Base-by-base conservation (phyloP, 148 eudicot species). In the Talinum fruticosum region DNA sequence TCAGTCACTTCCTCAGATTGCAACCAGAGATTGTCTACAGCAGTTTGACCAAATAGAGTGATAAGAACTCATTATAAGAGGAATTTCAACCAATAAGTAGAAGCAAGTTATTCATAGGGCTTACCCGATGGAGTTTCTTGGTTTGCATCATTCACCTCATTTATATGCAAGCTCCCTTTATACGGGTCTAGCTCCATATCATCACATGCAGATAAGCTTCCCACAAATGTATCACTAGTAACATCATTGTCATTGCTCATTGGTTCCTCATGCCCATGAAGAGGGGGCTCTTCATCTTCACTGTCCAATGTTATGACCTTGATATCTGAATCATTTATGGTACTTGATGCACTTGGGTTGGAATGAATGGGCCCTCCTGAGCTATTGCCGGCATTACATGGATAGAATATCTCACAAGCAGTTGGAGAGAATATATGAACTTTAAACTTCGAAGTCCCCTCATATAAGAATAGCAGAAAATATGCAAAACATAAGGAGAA, bases 391-490 rank as follows among this genome's bases (percentile, higher is more conserved):
- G 66, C 37, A 69, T 38, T 61, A 32, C 62, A 44, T 54, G 80
- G 86, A 67, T 86, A 87, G 10, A 78, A 54, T 44, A 89, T 86
- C 82, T 89, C 90, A 19, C 83, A 75, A 8, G 81, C 69, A 54
- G 82, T 69, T 26, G 69, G 75, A 75, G 86, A 77, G 45, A 80
- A 89, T 13, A 89, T 83, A 57, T 76, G 79, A 13, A 89, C 89
- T 18, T 53, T 72, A 53, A 89, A 89, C 14, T 62, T 73, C 38
- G 82, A 69, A 68, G 81, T 80, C 49, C 88, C 89, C 19, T 76
- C 81, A 72, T 86, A 89, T 12, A 59, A 79, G 75, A 89, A 87
- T 57, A 87, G 8, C 75, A 89, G 34, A 72, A 86, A 82, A 80
- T 76, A 83, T 19, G 82, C 83, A 71, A 51, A 77, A 0, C 78